These are phyloP conservation scores for Myxozyma neglecta DNA, from an alignment of 805 yeast genomes.

Conservation along the genomic window DNA sequence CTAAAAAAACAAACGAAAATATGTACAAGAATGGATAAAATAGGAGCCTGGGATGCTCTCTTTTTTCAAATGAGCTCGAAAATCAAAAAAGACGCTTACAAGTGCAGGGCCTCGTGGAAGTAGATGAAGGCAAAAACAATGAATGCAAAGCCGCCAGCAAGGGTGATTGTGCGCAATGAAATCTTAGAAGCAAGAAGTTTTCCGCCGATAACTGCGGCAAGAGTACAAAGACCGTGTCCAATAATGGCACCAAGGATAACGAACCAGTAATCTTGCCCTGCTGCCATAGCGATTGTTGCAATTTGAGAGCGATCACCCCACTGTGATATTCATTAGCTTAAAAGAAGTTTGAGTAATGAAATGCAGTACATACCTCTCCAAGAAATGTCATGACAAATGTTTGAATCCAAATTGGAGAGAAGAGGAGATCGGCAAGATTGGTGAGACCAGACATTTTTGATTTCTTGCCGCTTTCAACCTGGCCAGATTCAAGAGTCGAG, in stretches of 20 bases:
- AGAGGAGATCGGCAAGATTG: slow-evolving; percentile 59
- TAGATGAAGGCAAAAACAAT: slow-evolving; percentile 78
- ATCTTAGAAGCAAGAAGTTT: slow-evolving; percentile 83
- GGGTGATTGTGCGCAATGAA: slow-evolving; percentile 85
- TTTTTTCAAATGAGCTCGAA: background rate
- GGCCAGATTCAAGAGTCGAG: slow-evolving; percentile 62
- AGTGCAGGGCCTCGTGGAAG: slow-evolving; percentile 51
- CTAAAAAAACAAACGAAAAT: too few species aligned
- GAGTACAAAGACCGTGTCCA: slow-evolving; percentile 88
- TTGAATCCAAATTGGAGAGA: slow-evolving; percentile 91
- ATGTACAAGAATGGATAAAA: background rate
- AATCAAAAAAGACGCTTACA: background rate
- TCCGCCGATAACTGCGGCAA: slow-evolving; percentile 92
- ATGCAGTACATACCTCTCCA: slow-evolving; percentile 56
- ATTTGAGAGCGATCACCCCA: slow-evolving; percentile 99
- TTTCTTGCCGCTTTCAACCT: background rate
- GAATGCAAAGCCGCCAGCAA: slow-evolving; percentile 88
- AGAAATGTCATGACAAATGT: slow-evolving; percentile 93
- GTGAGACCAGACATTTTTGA: slow-evolving; percentile 44
- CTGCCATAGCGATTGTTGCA: slow-evolving; percentile 98
- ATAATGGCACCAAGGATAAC: slow-evolving; percentile 85
- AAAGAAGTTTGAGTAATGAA: background rate
- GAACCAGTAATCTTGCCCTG: slow-evolving; percentile 87
- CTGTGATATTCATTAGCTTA: slow-evolving; percentile 17
- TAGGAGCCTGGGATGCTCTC: too few species aligned